These are phyloP conservation scores for Olyra latifolia DNA, from an alignment of 176 grass and related monocot genomes.

Conservation along the genomic window DNA sequence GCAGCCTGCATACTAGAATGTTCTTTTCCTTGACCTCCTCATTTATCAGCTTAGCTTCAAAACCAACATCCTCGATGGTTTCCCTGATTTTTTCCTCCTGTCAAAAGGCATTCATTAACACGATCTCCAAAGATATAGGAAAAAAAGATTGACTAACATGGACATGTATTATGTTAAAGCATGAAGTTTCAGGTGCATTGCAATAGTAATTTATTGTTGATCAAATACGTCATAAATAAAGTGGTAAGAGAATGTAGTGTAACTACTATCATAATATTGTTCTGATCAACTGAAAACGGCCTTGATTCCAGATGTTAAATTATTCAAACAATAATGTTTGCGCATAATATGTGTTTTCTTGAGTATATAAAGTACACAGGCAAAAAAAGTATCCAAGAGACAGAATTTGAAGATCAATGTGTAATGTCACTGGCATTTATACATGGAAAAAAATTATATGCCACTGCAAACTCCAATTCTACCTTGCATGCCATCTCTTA, in stretches of 20 bases:
- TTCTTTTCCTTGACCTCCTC: constrained; percentile 76
- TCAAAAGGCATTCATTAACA: constrained; percentile 35
- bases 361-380: neutral
- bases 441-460: neutral
- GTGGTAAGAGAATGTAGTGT: neutral
- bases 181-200: constrained; percentile 8
- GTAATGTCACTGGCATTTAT: neutral
- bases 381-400: neutral
- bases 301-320: neutral
- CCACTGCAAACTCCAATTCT: too few relatives aligned
- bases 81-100: constrained; percentile 84
- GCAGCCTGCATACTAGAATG: constrained; percentile 71
- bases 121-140: constrained; percentile 9
- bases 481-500: too few relatives aligned
- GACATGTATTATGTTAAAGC: neutral
- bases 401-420: neutral
- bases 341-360: neutral
- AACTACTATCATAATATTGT: neutral
- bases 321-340: constrained; percentile 7
- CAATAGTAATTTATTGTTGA: neutral
- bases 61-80: constrained; percentile 87
- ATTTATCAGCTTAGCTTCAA: constrained; percentile 63
- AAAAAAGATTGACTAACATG: constrained; percentile 1
- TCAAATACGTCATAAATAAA: neutral
- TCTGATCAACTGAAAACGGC: neutral